Evolutionary conservation across 345 rosid genomes (phyloP).

Genomic region (Citrus inodora): DNA sequence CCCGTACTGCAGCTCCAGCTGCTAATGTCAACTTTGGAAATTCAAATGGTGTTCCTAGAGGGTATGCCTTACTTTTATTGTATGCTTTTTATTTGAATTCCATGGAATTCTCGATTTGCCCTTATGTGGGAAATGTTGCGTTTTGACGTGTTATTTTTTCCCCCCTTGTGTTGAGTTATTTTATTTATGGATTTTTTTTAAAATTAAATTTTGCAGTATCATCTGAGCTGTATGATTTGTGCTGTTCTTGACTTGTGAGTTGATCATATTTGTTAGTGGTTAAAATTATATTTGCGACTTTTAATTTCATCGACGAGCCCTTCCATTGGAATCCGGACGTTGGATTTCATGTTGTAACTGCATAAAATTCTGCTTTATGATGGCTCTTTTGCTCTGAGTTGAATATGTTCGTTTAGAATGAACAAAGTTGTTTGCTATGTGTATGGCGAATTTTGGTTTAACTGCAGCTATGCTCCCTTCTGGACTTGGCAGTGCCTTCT

Average conservation of each 20-base stretch:
- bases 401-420: not conserved
- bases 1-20: conserved; percentile 42
- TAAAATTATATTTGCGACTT: not conserved
- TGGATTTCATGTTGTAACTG: not conserved
- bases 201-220: not conserved
- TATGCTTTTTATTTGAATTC: not conserved
- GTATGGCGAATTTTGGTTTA: not conserved
- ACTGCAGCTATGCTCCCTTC: not conserved
- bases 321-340: not conserved
- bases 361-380: not conserved
- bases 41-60: conserved; percentile 47
- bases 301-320: not conserved
- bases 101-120: not conserved
- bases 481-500: not conserved
- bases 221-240: not conserved
- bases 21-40: conserved; percentile 39
- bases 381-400: not conserved
- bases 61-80: conserved; percentile 33
- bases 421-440: not conserved
- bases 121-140: not conserved
- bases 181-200: not conserved
- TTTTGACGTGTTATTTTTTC: not conserved
- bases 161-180: not conserved
- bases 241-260: not conserved
- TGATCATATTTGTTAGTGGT: not conserved